Percentiles rank a stretch among this genome's conserved stretches.
Evolutionary conservation across 73 alveolate species (phyloP).

Genomic region (Tetrahymena borealis): DNA sequence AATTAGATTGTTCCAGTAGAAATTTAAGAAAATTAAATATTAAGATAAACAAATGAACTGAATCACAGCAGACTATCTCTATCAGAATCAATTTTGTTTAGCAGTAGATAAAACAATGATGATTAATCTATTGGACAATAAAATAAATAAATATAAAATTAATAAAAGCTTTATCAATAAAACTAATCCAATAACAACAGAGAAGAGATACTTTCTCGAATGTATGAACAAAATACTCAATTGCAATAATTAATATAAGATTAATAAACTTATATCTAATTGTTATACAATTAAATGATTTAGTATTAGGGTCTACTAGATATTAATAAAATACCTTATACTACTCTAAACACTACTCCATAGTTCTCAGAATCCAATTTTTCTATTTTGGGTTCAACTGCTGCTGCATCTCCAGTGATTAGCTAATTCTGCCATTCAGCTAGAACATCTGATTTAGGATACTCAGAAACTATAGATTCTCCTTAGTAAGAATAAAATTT

Average conservation of each 20-base stretch:
- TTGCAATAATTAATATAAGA: neutral
- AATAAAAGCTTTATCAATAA: too few species aligned
- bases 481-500: neutral
- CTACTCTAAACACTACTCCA: neutral
- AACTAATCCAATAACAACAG: too few species aligned
- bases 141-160: too few species aligned
- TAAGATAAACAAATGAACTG: too few species aligned
- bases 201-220: neutral
- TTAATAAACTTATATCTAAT: neutral
- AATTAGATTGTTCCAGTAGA: too few species aligned
- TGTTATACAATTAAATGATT: neutral
- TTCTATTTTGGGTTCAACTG: neutral
- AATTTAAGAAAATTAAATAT: too few species aligned
- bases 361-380: neutral
- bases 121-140: too few species aligned
- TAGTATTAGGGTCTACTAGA: neutral
- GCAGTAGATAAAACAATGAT: too few species aligned
- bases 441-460: neutral
- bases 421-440: neutral
- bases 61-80: too few species aligned
- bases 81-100: too few species aligned
- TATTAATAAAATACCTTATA: neutral
- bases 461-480: neutral
- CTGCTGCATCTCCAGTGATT: neutral
- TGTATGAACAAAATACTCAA: neutral